A percentile compares a stretch with the other conserved stretches of the same genome.
Evolutionary conservation across 768 basidiomycete species (phyloP).

Genomic region (Kwoniella dejecticola): DNA sequence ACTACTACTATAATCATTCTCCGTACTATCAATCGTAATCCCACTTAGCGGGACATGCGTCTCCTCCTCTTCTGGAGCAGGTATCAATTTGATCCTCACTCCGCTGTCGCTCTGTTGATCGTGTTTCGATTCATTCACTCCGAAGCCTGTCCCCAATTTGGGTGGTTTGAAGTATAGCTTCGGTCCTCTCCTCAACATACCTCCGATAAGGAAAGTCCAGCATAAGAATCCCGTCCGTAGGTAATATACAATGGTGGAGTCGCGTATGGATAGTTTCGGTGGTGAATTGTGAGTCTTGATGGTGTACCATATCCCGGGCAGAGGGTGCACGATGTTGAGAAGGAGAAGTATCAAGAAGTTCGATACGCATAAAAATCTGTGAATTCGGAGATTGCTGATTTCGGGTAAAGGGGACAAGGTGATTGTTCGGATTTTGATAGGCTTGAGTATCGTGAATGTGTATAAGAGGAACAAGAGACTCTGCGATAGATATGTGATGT

Average conservation of each 20-base stretch:
- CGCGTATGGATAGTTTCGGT: slow-evolving; percentile 8
- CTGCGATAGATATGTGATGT: not conserved
- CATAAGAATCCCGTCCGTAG: slow-evolving; percentile 11
- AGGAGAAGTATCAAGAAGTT: slow-evolving; percentile 23
- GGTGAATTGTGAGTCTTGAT: slow-evolving; percentile 21
- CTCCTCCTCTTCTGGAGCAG: slow-evolving; percentile 5
- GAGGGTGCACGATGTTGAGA: slow-evolving; percentile 19
- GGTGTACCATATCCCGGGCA: slow-evolving; percentile 32
- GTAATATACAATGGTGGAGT: slow-evolving; percentile 2
- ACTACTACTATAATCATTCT: not conserved
- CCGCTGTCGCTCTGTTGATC: not conserved
- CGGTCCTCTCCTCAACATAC: slow-evolving; percentile 47
- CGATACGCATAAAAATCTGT: slow-evolving; percentile 24
- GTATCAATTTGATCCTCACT: slow-evolving; percentile 13
- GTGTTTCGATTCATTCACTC: slow-evolving; percentile 26
- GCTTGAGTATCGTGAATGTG: not conserved
- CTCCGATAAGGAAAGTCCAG: slow-evolving; percentile 21
- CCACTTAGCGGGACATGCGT: not conserved
- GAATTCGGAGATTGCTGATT: slow-evolving; percentile 19
- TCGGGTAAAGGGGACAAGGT: slow-evolving; percentile 1
- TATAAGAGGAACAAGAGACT: not conserved
- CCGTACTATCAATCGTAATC: slow-evolving; percentile 10
- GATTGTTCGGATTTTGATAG: slow-evolving; percentile 11
- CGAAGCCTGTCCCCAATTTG: slow-evolving; percentile 42
- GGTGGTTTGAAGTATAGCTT: slow-evolving; percentile 35